These are phyloP conservation scores for Chalciporus chontae DNA, from an alignment of 768 basidiomycete species.

Conservation along the genomic window DNA sequence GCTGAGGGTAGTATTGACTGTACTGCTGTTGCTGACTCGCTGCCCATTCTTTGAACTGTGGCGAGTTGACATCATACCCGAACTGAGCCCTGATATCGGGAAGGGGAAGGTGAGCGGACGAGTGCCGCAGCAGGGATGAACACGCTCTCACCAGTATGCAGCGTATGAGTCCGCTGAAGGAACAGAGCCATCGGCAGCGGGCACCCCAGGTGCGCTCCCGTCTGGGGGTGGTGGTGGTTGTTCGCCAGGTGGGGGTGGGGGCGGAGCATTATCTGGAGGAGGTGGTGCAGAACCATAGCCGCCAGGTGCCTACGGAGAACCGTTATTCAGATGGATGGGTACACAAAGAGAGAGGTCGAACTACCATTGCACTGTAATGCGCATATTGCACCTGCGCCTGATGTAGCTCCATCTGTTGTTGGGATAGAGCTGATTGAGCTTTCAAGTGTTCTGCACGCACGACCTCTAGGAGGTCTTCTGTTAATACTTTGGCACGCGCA, in stretches of 20 bases:
- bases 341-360: constrained; percentile 26
- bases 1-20: constrained; percentile 66
- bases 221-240: constrained; percentile 54
- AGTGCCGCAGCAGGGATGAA: background rate
- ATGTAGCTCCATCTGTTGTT: constrained; percentile 85
- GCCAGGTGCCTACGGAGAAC: constrained; percentile 24
- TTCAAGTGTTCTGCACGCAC: constrained; percentile 86
- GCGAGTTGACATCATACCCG: constrained; percentile 82
- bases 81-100: constrained; percentile 62
- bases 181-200: constrained; percentile 42
- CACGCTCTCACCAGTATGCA: constrained; percentile 51
- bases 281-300: constrained; percentile 36
- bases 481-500: constrained; percentile 79
- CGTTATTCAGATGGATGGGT: too few species aligned
- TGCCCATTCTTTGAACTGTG: constrained; percentile 80
- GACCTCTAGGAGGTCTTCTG: constrained; percentile 88
- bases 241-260: constrained; percentile 48
- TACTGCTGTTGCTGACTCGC: constrained; percentile 65
- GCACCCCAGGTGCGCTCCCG: constrained; percentile 36
- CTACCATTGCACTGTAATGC: constrained; percentile 60
- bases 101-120: background rate
- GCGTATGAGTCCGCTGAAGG: constrained; percentile 52
- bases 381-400: constrained; percentile 81
- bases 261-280: constrained; percentile 33
- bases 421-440: constrained; percentile 56